Evolutionary conservation across 1,284 basidiomycete species (phyloP).

Genomic region (Hemileia vastatrix): DNA sequence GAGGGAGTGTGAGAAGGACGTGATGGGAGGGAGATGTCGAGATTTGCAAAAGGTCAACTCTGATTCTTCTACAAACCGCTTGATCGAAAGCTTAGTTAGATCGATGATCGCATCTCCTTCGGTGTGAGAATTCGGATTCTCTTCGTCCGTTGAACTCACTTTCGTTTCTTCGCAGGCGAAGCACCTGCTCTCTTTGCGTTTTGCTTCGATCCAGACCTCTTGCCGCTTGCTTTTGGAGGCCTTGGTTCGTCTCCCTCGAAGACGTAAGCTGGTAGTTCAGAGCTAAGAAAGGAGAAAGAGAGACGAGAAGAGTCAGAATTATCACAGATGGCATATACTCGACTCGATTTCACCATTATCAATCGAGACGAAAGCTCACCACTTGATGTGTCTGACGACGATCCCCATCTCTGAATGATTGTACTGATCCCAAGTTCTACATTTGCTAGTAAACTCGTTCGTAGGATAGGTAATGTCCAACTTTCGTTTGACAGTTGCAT

Average conservation of each 20-base stretch:
- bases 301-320: neutral
- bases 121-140: too few species aligned
- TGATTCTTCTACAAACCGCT: neutral
- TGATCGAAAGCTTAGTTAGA: neutral
- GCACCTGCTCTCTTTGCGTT: conserved; percentile 24
- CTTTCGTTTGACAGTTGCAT: conserved; percentile 30
- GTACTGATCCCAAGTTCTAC: conserved; percentile 44
- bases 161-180: neutral
- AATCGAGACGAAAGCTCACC: conserved; percentile 19
- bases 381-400: conserved; percentile 41
- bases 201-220: conserved; percentile 33
- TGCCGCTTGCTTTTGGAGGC: conserved; percentile 25
- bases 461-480: conserved; percentile 42
- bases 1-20: neutral
- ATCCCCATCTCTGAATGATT: conserved; percentile 43
- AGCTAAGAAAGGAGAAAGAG: neutral
- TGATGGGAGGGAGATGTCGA: neutral
- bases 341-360: neutral
- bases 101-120: neutral
- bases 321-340: neutral
- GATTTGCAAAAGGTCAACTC: neutral
- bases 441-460: conserved; percentile 38
- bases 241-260: conserved; percentile 28
- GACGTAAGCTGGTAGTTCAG: too few species aligned
- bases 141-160: neutral